Conservation (phyloP, 768 basidiomycete species). For the Calocybe indica region DNA sequence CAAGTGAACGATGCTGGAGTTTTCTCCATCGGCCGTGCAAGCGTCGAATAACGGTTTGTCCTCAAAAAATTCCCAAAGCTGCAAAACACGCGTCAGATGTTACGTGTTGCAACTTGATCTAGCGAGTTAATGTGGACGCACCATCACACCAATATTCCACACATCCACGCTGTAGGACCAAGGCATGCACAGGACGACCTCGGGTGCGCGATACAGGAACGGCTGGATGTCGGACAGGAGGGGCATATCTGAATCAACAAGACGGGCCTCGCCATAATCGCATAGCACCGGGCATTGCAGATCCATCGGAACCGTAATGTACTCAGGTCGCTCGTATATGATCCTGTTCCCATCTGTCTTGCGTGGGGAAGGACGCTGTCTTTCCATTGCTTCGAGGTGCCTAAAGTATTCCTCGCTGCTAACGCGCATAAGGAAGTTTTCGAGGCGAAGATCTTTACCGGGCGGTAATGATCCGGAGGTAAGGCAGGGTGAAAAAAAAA, state of each 20-base stretch:
- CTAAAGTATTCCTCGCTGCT: constrained; percentile 1
- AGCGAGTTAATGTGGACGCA: constrained; percentile 6
- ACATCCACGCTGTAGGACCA: constrained; percentile 22
- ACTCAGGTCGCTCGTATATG: constrained; percentile 8
- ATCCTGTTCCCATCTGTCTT: constrained; percentile 9
- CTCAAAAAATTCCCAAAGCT: constrained; percentile 6
- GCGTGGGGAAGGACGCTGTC: constrained; percentile 6
- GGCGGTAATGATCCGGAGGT: too few relatives aligned
- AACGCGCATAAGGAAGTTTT: constrained; percentile 9
- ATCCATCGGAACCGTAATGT: not conserved
- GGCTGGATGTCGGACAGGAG: constrained; percentile 16
- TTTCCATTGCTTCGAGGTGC: constrained; percentile 10
- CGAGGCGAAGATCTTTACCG: constrained; percentile 9
- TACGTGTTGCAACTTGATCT: too few relatives aligned
- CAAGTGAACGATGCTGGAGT: not conserved
- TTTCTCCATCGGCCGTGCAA: not conserved
- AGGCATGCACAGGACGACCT: constrained; percentile 18
- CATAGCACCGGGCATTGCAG: constrained; percentile 9
- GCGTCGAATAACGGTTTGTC: not conserved
- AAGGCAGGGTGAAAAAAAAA: not conserved
- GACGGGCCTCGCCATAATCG: constrained; percentile 17
- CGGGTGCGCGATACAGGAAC: constrained; percentile 18
- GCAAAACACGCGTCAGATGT: too few relatives aligned
- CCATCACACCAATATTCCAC: constrained; percentile 24
- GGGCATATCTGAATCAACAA: not conserved